Conservation (phyloP, 2,329 filamentous ascomycete genomes). For the Delphinella strobiligena region DNA sequence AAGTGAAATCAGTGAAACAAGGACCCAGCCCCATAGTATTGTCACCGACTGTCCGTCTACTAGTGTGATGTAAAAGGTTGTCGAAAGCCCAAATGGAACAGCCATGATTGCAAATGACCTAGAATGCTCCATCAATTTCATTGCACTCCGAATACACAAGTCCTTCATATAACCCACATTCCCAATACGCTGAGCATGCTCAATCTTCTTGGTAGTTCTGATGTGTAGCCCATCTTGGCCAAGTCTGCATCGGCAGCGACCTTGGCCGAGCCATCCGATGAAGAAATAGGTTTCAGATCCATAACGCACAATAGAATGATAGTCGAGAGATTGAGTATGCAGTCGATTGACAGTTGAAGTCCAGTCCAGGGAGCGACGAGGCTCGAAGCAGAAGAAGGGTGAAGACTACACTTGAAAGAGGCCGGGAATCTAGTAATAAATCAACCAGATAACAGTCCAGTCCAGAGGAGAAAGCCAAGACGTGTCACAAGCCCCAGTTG, state of each 20-base stretch:
- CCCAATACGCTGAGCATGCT: slow-evolving; percentile 60
- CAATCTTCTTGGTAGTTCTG: slow-evolving; percentile 52
- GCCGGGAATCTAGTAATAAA: no score
- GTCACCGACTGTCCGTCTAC: slow-evolving; percentile 58
- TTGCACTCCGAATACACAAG: slow-evolving; percentile 10
- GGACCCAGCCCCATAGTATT: slow-evolving; percentile 57
- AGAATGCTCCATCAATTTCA: slow-evolving; percentile 12
- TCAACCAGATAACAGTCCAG: no score
- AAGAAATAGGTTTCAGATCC: neutral
- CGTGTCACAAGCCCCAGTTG: no score
- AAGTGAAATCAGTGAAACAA: slow-evolving; percentile 51
- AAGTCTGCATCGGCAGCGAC: slow-evolving; percentile 45
- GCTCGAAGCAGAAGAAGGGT: no score
- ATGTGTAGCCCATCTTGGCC: slow-evolving; percentile 55
- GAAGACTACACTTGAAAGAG: no score
- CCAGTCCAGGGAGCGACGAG: no score
- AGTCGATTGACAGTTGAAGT: no score
- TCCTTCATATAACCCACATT: slow-evolving; percentile 25
- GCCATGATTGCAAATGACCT: slow-evolving; percentile 63
- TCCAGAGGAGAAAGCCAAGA: no score
- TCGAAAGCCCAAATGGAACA: slow-evolving; percentile 54
- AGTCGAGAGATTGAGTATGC: no score
- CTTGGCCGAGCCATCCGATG: neutral
- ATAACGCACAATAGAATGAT: no score
- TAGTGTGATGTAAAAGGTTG: slow-evolving; percentile 56